These are phyloP conservation scores for Grigorovia jiainica DNA, from an alignment of 805 yeast species.

Conservation along the genomic window DNA sequence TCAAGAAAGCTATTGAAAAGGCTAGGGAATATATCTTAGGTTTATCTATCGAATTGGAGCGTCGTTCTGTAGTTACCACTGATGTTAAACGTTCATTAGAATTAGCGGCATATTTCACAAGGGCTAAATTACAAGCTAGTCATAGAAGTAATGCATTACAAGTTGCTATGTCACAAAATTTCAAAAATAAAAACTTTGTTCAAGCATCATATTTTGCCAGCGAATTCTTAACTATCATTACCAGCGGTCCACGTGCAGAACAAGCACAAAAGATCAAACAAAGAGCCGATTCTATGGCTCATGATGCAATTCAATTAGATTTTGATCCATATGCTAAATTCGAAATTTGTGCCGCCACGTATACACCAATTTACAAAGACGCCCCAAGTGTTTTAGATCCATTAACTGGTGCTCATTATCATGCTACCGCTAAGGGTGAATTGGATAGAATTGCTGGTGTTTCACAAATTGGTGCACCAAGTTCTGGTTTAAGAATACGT, in stretches of 20 bases:
- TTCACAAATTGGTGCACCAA: slow-evolving; percentile 81
- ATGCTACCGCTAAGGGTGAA: slow-evolving; percentile 65
- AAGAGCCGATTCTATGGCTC: slow-evolving; percentile 68
- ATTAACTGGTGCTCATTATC: slow-evolving; percentile 83
- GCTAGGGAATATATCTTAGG: slow-evolving; percentile 91
- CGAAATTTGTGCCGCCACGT: slow-evolving; percentile 78
- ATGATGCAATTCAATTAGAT: slow-evolving; percentile 82
- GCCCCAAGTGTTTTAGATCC: slow-evolving; percentile 63
- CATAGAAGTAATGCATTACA: slow-evolving; percentile 84
- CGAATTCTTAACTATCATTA: slow-evolving; percentile 61
- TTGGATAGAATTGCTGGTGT: slow-evolving; percentile 67
- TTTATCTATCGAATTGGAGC: slow-evolving; percentile 77
- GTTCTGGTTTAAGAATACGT: slow-evolving; percentile 69
- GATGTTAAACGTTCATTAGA: slow-evolving; percentile 82
- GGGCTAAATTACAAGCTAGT: slow-evolving; percentile 67
- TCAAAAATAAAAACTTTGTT: slow-evolving; percentile 78
- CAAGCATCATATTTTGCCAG: slow-evolving; percentile 85
- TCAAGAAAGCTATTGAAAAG: slow-evolving; percentile 56
- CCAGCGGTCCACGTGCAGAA: slow-evolving; percentile 75
- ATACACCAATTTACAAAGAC: slow-evolving; percentile 82
- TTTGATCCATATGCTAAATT: slow-evolving; percentile 89
- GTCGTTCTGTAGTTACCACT: slow-evolving; percentile 68
- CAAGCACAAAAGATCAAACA: slow-evolving; percentile 77
- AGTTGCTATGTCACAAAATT: slow-evolving; percentile 90
- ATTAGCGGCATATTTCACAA: slow-evolving; percentile 91